Evolutionary conservation across 306 rosid genomes (phyloP), one percentile per base, ranked within the genome.

Genomic region (Cicer judaicum): DNA sequence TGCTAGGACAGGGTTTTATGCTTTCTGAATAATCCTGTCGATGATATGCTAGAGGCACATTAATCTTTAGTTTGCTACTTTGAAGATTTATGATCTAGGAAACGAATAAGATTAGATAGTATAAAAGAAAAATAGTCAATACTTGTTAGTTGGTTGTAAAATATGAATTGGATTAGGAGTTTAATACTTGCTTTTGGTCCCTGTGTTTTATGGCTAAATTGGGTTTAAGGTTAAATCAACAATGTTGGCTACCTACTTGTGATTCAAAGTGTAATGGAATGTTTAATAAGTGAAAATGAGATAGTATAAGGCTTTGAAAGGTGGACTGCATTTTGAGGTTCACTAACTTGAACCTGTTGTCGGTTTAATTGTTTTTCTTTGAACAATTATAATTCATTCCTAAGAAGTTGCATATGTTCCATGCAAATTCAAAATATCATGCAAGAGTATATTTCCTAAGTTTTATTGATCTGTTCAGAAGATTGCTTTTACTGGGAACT

Each of bases 391-490:
- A 44, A 48, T 59, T 21, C 55, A n/a, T 8, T 14, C 44, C 19
- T 9, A 18, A 10, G 43, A 60, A 29, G 16, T 29, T 48, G 21
- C 60, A 29, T 36, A 6, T 46, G 18, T 50, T 74, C 21, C 46
- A 7, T 10, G 9, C 1, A 10, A 29, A 8, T 11, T 52, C 10
- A 52, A 52, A 70, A 16, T 70, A 36, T 36, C 19, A 12, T 15
- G 6, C 39, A 5, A 9, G 38, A 14, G 8, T 70, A 9, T 52
- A 29, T 70, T 50, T 69, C 29, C 6, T 5, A 29, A 38, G 46
- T 52, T 70, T 38, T n/a, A 38, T 53, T 53, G 64, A 16, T 54
- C 59, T 53, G 65, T 62, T 73, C 40, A 9, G 68, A 57, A 34
- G 10, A 43, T 73, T 21, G 41, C 24, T 53, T 60, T 61, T 10